phyloP scores from a whole-genome alignment of 495 filamentous ascomycete genomes.

The Tuber melanosporum region DNA sequence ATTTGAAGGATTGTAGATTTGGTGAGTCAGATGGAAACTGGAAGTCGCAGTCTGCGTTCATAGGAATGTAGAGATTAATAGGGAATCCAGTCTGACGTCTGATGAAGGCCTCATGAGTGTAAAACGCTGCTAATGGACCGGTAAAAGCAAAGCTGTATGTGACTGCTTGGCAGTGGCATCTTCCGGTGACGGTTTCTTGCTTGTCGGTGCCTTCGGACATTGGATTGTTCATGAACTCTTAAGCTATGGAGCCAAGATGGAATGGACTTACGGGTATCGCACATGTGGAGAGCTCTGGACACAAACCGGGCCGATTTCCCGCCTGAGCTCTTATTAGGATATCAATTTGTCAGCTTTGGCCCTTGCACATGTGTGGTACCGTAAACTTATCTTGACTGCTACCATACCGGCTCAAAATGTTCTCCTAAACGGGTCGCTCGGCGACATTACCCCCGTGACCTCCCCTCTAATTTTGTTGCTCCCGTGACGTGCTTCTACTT shows the following conservation, averaged over 20 bases:
- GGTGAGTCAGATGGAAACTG: background rate
- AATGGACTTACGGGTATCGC: background rate
- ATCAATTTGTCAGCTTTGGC: background rate
- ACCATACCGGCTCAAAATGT: background rate
- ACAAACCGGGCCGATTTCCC: background rate
- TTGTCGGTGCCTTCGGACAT: background rate
- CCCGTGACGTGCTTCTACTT: background rate
- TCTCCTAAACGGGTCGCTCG: background rate
- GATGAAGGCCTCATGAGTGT: constrained; percentile 13
- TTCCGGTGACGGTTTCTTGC: constrained; percentile 2
- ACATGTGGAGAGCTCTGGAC: background rate
- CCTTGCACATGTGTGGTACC: background rate
- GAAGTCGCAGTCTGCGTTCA: constrained; percentile 4
- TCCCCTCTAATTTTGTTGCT: background rate
- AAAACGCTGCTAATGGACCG: constrained; percentile 8
- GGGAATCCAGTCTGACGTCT: constrained; percentile 12
- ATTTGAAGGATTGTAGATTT: constrained; percentile 2
- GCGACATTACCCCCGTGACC: background rate
- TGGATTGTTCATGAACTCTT: background rate
- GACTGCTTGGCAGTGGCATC: constrained; percentile 13
- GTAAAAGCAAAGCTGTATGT: constrained; percentile 3
- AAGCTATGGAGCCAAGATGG: background rate
- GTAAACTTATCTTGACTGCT: background rate
- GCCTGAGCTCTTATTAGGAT: background rate
- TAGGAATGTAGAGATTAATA: constrained; percentile 1